Evolutionary conservation across 257 asterid genomes (phyloP), one percentile per base, ranked within the genome.

Genomic region (Solanum appendiculatum): DNA sequence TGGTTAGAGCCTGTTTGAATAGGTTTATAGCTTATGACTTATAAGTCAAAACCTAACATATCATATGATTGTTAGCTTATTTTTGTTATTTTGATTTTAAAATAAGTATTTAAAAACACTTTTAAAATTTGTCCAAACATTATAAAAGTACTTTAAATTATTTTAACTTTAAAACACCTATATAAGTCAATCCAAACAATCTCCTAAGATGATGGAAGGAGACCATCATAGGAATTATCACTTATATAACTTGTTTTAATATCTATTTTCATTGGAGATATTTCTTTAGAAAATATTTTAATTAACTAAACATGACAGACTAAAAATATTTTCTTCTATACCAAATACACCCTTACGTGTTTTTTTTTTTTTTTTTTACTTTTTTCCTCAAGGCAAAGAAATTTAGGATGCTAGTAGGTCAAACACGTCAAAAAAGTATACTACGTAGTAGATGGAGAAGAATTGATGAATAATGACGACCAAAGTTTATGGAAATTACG

Each of bases 401-500:
- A n/a, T 63, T 46, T 80, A 27, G 64, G 18, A 80, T 80, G 9
- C 29, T 0, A 0, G 0, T 48, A 81, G 68, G 85, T 81, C 85
- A 81, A 81, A 81, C 68, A 81, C 68, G 85, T 48, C 85, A 48
- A 29, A 81, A 6, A 48, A 48, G 42, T 60, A 10, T 60, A 60
- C 25, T 21, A 21, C 69, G 69, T 27, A 48, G 40, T 42, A 42
- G 60, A 23, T 27, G 40, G 66, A 20, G 31, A 36, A 73, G 85
- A 80, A 29, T 29, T 80, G 44, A 80, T 80, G 11, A 80, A 31
- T 18, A 48, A 80, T 48, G 85, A 48, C 85, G 3, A 25, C 44
- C 29, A 48, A 81, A 48, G 68, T 81, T 81, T 81, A 21, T 81
- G 85, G 68, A 48, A 81, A 81, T 81, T 81, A 81, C 85, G 68